Evolutionary conservation across 768 basidiomycete species (phyloP).

Genomic region (Exidia glandulosa): DNA sequence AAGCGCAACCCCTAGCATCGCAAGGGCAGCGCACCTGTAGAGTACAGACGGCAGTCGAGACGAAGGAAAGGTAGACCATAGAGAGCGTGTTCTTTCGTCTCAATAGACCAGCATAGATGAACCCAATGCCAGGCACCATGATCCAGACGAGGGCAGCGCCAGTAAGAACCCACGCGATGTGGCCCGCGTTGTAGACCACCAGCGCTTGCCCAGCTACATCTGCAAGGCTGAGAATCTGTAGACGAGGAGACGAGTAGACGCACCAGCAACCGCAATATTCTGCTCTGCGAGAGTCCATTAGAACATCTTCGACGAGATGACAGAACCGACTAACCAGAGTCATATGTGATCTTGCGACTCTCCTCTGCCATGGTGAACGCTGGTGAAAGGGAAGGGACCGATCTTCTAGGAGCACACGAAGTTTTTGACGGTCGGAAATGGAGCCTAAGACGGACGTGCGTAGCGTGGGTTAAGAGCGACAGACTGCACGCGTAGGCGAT

Average conservation of each 20-base stretch:
- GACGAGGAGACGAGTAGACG: background rate
- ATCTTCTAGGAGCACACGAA: no score
- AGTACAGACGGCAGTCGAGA: constrained; percentile 18
- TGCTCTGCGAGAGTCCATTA: background rate
- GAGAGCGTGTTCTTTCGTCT: constrained; percentile 31
- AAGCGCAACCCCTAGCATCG: constrained; percentile 17
- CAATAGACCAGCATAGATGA: constrained; percentile 25
- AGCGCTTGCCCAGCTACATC: background rate
- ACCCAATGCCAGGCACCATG: constrained; percentile 20
- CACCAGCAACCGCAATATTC: background rate
- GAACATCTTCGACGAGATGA: no score
- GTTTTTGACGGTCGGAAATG: no score
- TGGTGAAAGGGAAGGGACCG: no score
- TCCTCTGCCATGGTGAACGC: no score
- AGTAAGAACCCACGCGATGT: constrained; percentile 19
- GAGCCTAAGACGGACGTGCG: no score
- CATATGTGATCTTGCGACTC: no score
- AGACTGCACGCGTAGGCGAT: no score
- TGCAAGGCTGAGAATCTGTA: background rate
- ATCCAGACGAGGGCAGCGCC: constrained; percentile 19
- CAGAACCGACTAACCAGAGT: no score
- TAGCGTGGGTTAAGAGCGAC: no score
- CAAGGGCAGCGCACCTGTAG: no score
- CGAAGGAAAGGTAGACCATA: constrained; percentile 19
- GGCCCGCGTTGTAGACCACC: constrained; percentile 16